Percentiles rank a stretch among this genome's conserved stretches.
Evolutionary conservation across 768 basidiomycete species (phyloP).

Genomic region (Exidia glandulosa): DNA sequence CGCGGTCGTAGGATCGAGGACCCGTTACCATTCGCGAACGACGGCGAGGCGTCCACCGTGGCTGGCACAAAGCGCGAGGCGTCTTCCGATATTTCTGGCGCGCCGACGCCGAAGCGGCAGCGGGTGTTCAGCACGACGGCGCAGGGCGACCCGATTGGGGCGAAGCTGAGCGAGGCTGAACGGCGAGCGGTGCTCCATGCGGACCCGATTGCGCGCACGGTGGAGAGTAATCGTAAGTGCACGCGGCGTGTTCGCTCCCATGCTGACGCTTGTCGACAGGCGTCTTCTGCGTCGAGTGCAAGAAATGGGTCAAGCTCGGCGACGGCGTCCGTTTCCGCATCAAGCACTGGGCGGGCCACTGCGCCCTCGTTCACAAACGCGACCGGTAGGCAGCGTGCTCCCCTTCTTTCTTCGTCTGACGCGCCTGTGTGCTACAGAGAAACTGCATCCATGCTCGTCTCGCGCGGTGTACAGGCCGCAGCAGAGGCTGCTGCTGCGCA

Average conservation of each 20-base stretch:
- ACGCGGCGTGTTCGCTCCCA: too few species aligned
- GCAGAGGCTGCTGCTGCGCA: neutral
- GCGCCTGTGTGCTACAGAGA: too few species aligned
- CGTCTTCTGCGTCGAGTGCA: neutral
- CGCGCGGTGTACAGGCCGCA: neutral
- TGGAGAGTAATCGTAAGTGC: neutral
- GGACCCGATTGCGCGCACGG: neutral
- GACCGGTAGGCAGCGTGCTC: neutral
- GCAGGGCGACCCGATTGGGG: neutral
- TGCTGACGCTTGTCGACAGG: too few species aligned
- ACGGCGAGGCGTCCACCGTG: too few species aligned
- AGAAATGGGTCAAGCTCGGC: constrained; percentile 1
- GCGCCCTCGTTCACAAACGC: neutral
- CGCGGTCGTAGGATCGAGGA: too few species aligned
- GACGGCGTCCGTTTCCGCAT: neutral
- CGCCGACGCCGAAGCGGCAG: too few species aligned
- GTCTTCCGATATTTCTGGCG: too few species aligned
- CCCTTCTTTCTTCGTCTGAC: too few species aligned
- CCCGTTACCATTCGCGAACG: too few species aligned
- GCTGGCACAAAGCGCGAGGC: too few species aligned
- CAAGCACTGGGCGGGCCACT: constrained; percentile 1
- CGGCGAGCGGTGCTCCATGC: neutral
- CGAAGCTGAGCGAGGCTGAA: neutral
- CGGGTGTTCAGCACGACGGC: neutral
- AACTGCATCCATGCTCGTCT: too few species aligned